A percentile compares a stretch with the other conserved stretches of the same genome.
Evolutionary conservation across 2,329 filamentous ascomycete genomes (phyloP).

Genomic region (Magnaporthales sp.): DNA sequence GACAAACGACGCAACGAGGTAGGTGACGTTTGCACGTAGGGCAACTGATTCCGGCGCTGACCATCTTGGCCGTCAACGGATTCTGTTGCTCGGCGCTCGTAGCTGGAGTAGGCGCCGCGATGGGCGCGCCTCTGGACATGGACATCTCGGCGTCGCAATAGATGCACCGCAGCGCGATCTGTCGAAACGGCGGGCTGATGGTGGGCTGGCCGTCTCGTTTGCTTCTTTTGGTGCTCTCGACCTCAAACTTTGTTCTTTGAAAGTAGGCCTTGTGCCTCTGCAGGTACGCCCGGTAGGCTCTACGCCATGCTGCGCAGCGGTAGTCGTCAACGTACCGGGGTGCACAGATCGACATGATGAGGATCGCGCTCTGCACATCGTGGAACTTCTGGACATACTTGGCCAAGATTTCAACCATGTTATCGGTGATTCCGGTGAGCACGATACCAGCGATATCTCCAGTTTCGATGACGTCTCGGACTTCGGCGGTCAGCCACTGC

Average conservation of each 20-base stretch:
- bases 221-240: slow-evolving; percentile 63
- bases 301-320: slow-evolving; percentile 66
- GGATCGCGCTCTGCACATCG: slow-evolving; percentile 70
- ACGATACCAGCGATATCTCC: slow-evolving; percentile 73
- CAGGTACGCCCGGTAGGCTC: slow-evolving; percentile 61
- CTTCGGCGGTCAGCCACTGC: slow-evolving; percentile 59
- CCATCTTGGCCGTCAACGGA: slow-evolving; percentile 47
- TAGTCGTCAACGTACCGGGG: slow-evolving; percentile 71
- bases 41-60: slow-evolving; percentile 52
- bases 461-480: slow-evolving; percentile 48
- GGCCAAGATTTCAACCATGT: slow-evolving; percentile 65
- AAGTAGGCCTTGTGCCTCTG: slow-evolving; percentile 67
- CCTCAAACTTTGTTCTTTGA: slow-evolving; percentile 68
- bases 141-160: slow-evolving; percentile 61
- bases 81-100: slow-evolving; percentile 26
- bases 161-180: slow-evolving; percentile 67
- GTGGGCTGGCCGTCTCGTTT: slow-evolving; percentile 55
- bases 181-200: slow-evolving; percentile 55
- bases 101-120: slow-evolving; percentile 8
- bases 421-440: slow-evolving; percentile 67
- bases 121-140: slow-evolving; percentile 26
- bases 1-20: slow-evolving; percentile 58
- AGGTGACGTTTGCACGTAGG: slow-evolving; percentile 59
- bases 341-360: slow-evolving; percentile 65
- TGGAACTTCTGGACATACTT: slow-evolving; percentile 67